Evolutionary conservation across 1,139 yeast genomes (phyloP).

Genomic region (Geotrichum restrictum): DNA sequence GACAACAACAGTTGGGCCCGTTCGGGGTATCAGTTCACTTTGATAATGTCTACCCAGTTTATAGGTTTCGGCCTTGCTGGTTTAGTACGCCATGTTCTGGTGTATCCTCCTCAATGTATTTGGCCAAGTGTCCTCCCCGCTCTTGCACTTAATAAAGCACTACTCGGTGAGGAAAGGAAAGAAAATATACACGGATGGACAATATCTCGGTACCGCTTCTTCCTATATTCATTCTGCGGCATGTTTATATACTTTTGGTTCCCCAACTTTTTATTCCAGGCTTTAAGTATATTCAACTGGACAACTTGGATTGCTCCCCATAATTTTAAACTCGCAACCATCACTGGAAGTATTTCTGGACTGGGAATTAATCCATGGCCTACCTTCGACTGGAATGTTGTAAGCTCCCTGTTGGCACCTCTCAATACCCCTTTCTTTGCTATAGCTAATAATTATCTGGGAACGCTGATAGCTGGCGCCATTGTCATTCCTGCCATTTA

Average conservation of each 20-base stretch:
- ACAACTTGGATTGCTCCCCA: slow-evolving; percentile 59
- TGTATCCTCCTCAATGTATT: slow-evolving; percentile 53
- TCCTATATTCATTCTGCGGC: slow-evolving; percentile 40
- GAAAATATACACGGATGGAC: slow-evolving; percentile 52
- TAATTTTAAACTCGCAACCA: slow-evolving; percentile 50
- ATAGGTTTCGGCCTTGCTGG: slow-evolving; percentile 67
- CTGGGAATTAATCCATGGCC: slow-evolving; percentile 49
- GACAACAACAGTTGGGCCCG: slow-evolving; percentile 44
- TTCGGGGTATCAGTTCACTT: slow-evolving; percentile 50
- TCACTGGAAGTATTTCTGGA: slow-evolving; percentile 53
- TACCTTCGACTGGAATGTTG: slow-evolving; percentile 51
- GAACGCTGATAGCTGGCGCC: slow-evolving; percentile 44
- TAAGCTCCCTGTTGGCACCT: slow-evolving; percentile 33
- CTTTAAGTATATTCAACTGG: slow-evolving; percentile 56
- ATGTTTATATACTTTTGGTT: slow-evolving; percentile 56
- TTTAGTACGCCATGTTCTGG: slow-evolving; percentile 51
- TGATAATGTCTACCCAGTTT: slow-evolving; percentile 53
- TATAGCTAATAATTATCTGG: slow-evolving; percentile 41
- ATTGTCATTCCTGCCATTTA: slow-evolving; percentile 44
- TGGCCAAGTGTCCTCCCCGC: slow-evolving; percentile 59
- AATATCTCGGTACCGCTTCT: slow-evolving; percentile 46
- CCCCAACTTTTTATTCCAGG: slow-evolving; percentile 51
- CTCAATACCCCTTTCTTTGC: slow-evolving; percentile 46
- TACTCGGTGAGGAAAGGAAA: slow-evolving; percentile 45
- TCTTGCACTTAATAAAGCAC: slow-evolving; percentile 53